These are phyloP conservation scores for Pyrenophora tritici-repentis DNA, from an alignment of 2,329 filamentous ascomycete genomes.

Conservation along the genomic window DNA sequence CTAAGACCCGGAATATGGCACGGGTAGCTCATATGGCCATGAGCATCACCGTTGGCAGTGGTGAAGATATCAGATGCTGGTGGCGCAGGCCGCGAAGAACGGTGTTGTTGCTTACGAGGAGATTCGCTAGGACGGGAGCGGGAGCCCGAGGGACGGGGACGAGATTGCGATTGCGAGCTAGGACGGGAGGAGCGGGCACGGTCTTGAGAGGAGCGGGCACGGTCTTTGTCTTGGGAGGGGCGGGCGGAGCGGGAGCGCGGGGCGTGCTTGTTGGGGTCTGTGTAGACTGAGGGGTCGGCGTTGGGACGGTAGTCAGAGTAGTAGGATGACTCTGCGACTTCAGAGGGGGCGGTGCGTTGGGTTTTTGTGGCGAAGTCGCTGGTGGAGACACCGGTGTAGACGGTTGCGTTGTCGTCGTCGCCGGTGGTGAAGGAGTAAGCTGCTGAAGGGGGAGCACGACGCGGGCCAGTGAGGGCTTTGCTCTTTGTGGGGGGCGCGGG, in stretches of 20 bases:
- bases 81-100: slow-evolving; percentile 33
- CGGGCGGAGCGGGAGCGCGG: slow-evolving; percentile 27
- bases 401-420: slow-evolving; percentile 49
- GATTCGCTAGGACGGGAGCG: slow-evolving; percentile 40
- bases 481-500: slow-evolving; percentile 21
- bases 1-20: slow-evolving; percentile 62
- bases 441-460: slow-evolving; percentile 43
- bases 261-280: slow-evolving; percentile 26
- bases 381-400: slow-evolving; percentile 50
- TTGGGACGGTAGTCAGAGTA: slow-evolving; percentile 50
- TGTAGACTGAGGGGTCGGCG: slow-evolving; percentile 37
- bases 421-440: slow-evolving; percentile 58
- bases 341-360: slow-evolving; percentile 24
- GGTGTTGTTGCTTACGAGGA: slow-evolving; percentile 39
- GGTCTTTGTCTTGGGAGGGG: slow-evolving; percentile 11
- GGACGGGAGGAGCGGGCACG: slow-evolving; percentile 16
- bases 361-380: slow-evolving; percentile 43
- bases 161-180: slow-evolving; percentile 15
- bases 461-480: slow-evolving; percentile 25
- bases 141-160: slow-evolving; percentile 30
- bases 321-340: slow-evolving; percentile 43
- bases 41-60: slow-evolving; percentile 47
- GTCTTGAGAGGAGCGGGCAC: slow-evolving; percentile 18
- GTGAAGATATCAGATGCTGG: slow-evolving; percentile 44
- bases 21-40: slow-evolving; percentile 61